Evolutionary conservation across 495 filamentous ascomycete species (phyloP).

Genomic region (Aspergillus wentii): DNA sequence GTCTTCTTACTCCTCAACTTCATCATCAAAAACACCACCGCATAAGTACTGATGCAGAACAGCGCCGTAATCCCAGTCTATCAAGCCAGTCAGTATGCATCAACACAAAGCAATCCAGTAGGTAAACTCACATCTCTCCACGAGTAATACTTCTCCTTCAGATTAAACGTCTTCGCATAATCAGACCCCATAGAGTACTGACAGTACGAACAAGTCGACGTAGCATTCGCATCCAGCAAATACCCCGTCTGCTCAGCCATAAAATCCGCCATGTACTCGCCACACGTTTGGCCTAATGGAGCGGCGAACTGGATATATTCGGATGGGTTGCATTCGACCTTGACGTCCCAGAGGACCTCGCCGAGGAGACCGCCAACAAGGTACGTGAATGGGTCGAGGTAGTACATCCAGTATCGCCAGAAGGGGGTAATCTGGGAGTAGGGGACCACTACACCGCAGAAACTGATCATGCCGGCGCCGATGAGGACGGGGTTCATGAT

Average conservation of each 20-base stretch:
- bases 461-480: slow-evolving; percentile 46
- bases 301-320: slow-evolving; percentile 61
- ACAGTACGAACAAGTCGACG: slow-evolving; percentile 59
- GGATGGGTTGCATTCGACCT: slow-evolving; percentile 49
- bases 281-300: slow-evolving; percentile 59
- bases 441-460: slow-evolving; percentile 52
- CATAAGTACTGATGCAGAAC: slow-evolving; percentile 38
- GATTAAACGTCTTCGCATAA: slow-evolving; percentile 35
- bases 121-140: slow-evolving; percentile 37
- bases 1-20: slow-evolving; percentile 41
- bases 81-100: slow-evolving; percentile 7
- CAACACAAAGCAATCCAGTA: neutral
- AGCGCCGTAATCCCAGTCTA: slow-evolving; percentile 38
- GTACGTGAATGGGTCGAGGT: slow-evolving; percentile 52
- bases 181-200: slow-evolving; percentile 34
- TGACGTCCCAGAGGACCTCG: slow-evolving; percentile 33
- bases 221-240: slow-evolving; percentile 49
- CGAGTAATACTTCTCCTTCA: slow-evolving; percentile 33
- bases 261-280: slow-evolving; percentile 59
- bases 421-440: slow-evolving; percentile 46
- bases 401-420: slow-evolving; percentile 59
- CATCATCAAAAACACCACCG: slow-evolving; percentile 38
- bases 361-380: slow-evolving; percentile 45
- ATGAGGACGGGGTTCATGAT: slow-evolving; percentile 49
- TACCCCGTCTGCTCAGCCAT: slow-evolving; percentile 49